Percentiles rank a stretch among this genome's conserved stretches.
Evolutionary conservation across 2,329 filamentous ascomycete species (phyloP).

Genomic region (Penicillium olsonii): DNA sequence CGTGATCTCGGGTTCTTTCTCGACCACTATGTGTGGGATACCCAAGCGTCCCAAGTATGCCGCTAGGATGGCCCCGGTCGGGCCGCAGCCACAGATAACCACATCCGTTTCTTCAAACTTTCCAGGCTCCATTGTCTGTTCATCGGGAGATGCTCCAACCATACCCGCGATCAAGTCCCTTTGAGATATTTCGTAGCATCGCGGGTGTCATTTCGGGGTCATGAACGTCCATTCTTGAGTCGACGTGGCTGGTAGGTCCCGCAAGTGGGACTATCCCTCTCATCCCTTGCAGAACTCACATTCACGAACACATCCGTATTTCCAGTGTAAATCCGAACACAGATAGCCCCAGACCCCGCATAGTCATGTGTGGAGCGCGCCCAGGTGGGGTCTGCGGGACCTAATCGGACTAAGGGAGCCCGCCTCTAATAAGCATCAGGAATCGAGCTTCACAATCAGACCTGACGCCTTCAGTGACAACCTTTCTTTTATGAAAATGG

Average conservation of each 20-base stretch:
- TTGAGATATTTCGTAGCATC: too few species aligned
- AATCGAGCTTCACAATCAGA: too few species aligned
- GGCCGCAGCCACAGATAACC: conserved; percentile 38
- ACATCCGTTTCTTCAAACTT: conserved; percentile 28
- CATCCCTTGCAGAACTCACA: not conserved
- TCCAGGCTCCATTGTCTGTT: not conserved
- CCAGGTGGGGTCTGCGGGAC: not conserved
- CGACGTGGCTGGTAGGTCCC: not conserved
- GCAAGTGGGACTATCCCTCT: not conserved
- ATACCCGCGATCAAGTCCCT: too few species aligned
- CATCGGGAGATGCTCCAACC: too few species aligned
- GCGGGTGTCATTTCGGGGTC: too few species aligned
- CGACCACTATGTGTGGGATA: conserved; percentile 30
- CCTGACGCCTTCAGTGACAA: not conserved
- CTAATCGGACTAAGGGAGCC: not conserved
- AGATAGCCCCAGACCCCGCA: not conserved
- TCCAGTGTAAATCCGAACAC: not conserved
- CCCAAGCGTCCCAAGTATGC: conserved; percentile 27
- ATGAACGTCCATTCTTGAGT: too few species aligned
- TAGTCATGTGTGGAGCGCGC: not conserved
- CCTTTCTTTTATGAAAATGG: not conserved
- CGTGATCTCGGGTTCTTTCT: conserved; percentile 32
- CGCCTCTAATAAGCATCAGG: not conserved
- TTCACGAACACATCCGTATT: not conserved
- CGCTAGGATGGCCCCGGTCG: conserved; percentile 34